Conservation (phyloP, 169 alveolate species). For the Eimeria brunetti region DNA sequence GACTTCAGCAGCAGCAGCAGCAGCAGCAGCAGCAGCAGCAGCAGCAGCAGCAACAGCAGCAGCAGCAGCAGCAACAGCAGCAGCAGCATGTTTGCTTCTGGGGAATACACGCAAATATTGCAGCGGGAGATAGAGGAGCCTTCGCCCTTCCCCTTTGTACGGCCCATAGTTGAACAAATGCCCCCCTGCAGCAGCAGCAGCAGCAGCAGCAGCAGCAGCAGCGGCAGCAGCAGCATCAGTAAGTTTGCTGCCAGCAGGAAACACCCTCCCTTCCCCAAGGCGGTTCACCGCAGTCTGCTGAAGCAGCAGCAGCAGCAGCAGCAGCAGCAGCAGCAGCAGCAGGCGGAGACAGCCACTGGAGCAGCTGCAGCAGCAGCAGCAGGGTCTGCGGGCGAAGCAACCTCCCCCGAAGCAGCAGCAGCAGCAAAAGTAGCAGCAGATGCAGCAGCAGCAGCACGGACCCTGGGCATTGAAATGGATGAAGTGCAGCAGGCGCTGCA, state of each 20-base stretch:
- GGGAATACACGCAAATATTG: slow-evolving; percentile 18
- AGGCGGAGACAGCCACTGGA: background rate
- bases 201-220: slow-evolving; percentile 61
- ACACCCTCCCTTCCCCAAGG: slow-evolving; percentile 49
- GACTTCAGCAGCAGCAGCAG: background rate
- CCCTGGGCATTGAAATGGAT: background rate
- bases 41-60: slow-evolving; percentile 26
- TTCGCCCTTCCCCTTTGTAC: background rate
- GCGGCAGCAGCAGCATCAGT: slow-evolving; percentile 43
- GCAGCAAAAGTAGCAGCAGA: slow-evolving; percentile 34
- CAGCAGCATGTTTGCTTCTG: background rate
- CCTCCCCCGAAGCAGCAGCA: slow-evolving; percentile 20
- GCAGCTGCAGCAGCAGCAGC: slow-evolving; percentile 19
- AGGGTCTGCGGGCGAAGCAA: no score
- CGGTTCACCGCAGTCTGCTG: slow-evolving; percentile 60
- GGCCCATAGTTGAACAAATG: background rate
- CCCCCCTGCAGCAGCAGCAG: slow-evolving; percentile 24
- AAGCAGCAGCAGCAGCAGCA: slow-evolving; percentile 31
- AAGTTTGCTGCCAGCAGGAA: slow-evolving; percentile 22
- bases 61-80: slow-evolving; percentile 56
- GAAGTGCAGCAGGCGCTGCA: slow-evolving; percentile 37
- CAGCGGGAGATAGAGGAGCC: background rate
- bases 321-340: slow-evolving; percentile 31
- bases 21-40: slow-evolving; percentile 25
- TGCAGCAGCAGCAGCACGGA: slow-evolving; percentile 42